Evolutionary conservation across 805 yeast genomes (phyloP), one percentile per base, ranked within the genome.

Genomic region (Suhomyces canberraensis): DNA sequence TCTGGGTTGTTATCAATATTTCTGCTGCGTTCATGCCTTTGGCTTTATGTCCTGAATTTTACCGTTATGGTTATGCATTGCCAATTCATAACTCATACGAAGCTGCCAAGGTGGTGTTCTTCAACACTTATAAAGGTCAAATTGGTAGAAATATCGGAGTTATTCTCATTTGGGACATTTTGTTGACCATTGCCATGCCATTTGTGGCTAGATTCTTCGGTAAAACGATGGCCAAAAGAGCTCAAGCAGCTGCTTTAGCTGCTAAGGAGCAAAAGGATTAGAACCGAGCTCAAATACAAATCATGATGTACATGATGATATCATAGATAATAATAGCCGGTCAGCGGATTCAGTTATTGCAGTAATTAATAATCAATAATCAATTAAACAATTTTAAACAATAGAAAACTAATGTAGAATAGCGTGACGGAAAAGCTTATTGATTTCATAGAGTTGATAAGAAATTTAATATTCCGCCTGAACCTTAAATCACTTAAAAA

Each of bases 111-210:
- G 65, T 63, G 14, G 54, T 62, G 7, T 59, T 62, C 35, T 63
- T 61, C 32, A 35, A 62, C 36, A 60, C 65, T 2, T 58, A 58
- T 54, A 60, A 58, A 42, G 64, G 64, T 4, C 36, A 48, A 4
- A 34, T 62, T 33, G 68, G 66, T 1, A 50, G 61, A 19, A 24
- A 26, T 37, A 44, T 20, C 15, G 69, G 60, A 0, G 35, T 62
- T 1, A 35, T 62, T 33, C 48, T 50, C 1, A 51, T 45, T 1
- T 63, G 69, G 69, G 65, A 72, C 20, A 84, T 69, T 3, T 18
- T 81, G 11, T 71, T 76, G 38, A 65, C 72, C 11, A 3, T 55
- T 0, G 36, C 65, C 6, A 48, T 75, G 38, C 79, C 83, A 5
- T 44, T 75, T 13, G 64, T 71, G 16, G 49, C 78, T 37, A 58